Evolutionary conservation across 2,329 filamentous ascomycete genomes (phyloP), one percentile per base, ranked within the genome.

Genomic region (Fusarium poae): DNA sequence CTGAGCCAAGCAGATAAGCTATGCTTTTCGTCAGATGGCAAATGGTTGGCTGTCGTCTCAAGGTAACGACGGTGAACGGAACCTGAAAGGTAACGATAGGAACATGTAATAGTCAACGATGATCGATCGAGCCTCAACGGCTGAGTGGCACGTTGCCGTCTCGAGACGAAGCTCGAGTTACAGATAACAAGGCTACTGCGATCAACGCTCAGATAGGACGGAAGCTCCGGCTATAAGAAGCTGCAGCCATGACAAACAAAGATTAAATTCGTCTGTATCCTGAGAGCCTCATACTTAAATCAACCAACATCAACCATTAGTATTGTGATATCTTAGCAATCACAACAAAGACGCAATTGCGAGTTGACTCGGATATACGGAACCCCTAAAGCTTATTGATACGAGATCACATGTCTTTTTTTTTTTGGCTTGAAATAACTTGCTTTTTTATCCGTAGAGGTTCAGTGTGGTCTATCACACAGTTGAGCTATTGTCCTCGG

Each of bases 271-370:
- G 30, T 37, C n/a, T 25, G 42, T 23, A 6, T 51, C 35, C 45
- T 23, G 37, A 54, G 49, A 71, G 66, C 66, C 57, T 72, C 67
- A 63, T 57, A 44, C 32, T 37, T 32, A 29, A 21, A 60, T 40
- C 20, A 35, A 57, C 62, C 34, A 50, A 40, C 42, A 39, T 11
- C 20, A 21, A 23, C 32, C 46, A 32, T 25, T 56, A 30, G 25
- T 29, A 20, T 15, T 50, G 46, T 53, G 30, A 44, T 32, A 57
- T 67, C 53, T 50, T 48, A 43, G 34, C 40, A 44, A 44, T 35
- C 23, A 42, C 35, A 44, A 45, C 39, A 62, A 55, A 20, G 48
- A 21, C 37, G 44, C 44, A 40, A 30, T 32, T 40, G 20, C n/a
- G 12, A 35, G 32, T 37, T 21, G 12, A 39, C 50, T 51, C 56